Percentiles rank a stretch among this genome's conserved stretches.
These are phyloP conservation scores for Trifolium subterraneum DNA, from an alignment of 306 rosid species.

Conservation along the genomic window DNA sequence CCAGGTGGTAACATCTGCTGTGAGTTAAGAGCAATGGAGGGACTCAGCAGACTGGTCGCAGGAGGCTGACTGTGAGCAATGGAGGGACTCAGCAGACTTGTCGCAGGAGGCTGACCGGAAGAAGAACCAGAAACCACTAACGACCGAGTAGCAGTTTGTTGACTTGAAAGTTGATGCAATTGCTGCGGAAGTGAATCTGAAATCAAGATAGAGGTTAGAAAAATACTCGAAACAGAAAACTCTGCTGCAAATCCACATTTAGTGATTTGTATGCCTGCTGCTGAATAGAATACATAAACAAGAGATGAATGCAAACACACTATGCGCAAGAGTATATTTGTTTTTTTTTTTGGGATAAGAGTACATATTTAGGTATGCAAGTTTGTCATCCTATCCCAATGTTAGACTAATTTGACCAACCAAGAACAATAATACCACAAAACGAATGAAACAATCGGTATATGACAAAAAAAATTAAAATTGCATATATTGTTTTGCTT, in stretches of 20 bases:
- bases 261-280: slow-evolving; percentile 4
- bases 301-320: slow-evolving; percentile 14
- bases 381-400: background rate
- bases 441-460: slow-evolving; percentile 6
- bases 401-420: background rate
- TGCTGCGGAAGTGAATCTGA: slow-evolving; percentile 59
- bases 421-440: background rate
- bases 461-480: slow-evolving; percentile 20
- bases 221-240: slow-evolving; percentile 11
- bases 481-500: background rate
- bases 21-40: slow-evolving; percentile 33
- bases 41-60: slow-evolving; percentile 45
- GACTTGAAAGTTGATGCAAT: slow-evolving; percentile 43
- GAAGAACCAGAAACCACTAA: slow-evolving; percentile 43
- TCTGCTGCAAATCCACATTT: slow-evolving; percentile 10
- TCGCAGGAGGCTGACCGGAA: slow-evolving; percentile 30
- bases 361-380: background rate
- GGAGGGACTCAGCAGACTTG: too few relatives aligned
- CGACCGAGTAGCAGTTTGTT: slow-evolving; percentile 47
- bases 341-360: too few relatives aligned
- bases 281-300: slow-evolving; percentile 5
- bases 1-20: slow-evolving; percentile 42
- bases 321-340: background rate
- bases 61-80: slow-evolving; percentile 41
- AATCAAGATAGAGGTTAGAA: slow-evolving; percentile 38